Evolutionary conservation across 2,329 filamentous ascomycete species (phyloP).

Genomic region (Monosporascus cannonballus): DNA sequence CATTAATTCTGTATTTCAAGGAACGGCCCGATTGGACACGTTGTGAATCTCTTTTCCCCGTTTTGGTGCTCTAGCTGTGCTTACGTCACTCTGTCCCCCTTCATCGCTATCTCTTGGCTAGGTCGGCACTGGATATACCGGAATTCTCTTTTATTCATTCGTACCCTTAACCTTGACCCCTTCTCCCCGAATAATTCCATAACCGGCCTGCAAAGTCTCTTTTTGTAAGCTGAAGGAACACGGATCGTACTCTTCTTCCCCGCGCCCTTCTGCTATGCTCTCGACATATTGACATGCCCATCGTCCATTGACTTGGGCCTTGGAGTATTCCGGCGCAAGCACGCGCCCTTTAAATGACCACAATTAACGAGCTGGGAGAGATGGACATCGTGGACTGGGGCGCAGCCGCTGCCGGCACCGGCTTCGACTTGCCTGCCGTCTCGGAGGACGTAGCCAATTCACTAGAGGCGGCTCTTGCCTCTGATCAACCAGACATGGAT

Average conservation of each 20-base stretch:
- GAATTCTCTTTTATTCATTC: not conserved
- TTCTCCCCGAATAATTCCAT: not conserved
- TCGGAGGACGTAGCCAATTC: constrained; percentile 29
- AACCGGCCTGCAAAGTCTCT: not conserved
- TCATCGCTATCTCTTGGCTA: not conserved
- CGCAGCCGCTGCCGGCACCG: constrained; percentile 30
- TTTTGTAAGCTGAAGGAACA: too few relatives aligned
- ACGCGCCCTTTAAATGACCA: constrained; percentile 24
- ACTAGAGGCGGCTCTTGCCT: constrained; percentile 14
- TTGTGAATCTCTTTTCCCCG: not conserved
- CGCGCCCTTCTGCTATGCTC: not conserved
- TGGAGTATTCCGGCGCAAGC: constrained; percentile 1
- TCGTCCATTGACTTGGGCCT: not conserved
- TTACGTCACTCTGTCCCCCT: not conserved
- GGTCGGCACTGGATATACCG: not conserved
- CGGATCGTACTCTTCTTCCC: not conserved
- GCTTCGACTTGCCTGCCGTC: constrained; percentile 26
- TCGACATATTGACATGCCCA: not conserved
- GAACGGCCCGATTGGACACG: not conserved
- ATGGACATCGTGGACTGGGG: constrained; percentile 57
- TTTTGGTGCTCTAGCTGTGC: not conserved
- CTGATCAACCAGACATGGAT: constrained; percentile 36
- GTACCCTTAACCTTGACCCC: not conserved
- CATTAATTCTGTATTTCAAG: not conserved
- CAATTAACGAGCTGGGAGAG: constrained; percentile 52